phyloP scores from a whole-genome alignment of 805 yeast species.

The Candida sithepensis region DNA sequence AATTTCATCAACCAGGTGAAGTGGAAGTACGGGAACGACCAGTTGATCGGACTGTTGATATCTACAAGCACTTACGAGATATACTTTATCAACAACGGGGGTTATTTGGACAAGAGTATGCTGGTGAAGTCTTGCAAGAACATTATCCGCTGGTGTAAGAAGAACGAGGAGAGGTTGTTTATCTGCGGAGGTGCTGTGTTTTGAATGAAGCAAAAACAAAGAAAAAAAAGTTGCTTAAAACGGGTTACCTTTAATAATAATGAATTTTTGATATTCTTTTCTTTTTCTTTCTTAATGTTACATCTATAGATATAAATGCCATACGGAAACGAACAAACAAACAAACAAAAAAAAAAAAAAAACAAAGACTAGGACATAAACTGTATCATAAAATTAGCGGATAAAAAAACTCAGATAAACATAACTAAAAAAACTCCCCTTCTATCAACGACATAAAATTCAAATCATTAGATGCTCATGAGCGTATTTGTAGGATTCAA shows the following conservation, averaged over 20 bases:
- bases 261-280: too few relatives aligned
- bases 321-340: too few relatives aligned
- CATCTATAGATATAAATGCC: too few relatives aligned
- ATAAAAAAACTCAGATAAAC: too few relatives aligned
- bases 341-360: too few relatives aligned
- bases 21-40: conserved; percentile 25
- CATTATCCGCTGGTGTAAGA: conserved; percentile 73
- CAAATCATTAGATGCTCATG: conserved; percentile 29
- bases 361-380: too few relatives aligned
- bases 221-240: too few relatives aligned
- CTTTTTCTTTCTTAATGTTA: too few relatives aligned
- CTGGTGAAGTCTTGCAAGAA: conserved; percentile 59
- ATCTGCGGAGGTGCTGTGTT: conserved; percentile 71
- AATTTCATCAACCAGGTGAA: conserved; percentile 24
- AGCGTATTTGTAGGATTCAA: conserved; percentile 50
- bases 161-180: conserved; percentile 66
- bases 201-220: conserved; percentile 20
- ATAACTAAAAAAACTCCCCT: too few relatives aligned
- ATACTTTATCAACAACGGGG: conserved; percentile 55
- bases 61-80: conserved; percentile 49
- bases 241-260: too few relatives aligned
- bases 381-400: too few relatives aligned
- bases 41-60: conserved; percentile 24
- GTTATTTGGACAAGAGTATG: conserved; percentile 49
- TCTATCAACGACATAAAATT: too few relatives aligned